Percentiles rank a stretch among this genome's conserved stretches.
phyloP scores from a whole-genome alignment of 1,284 basidiomycete genomes.

The Ustilago loliicola region DNA sequence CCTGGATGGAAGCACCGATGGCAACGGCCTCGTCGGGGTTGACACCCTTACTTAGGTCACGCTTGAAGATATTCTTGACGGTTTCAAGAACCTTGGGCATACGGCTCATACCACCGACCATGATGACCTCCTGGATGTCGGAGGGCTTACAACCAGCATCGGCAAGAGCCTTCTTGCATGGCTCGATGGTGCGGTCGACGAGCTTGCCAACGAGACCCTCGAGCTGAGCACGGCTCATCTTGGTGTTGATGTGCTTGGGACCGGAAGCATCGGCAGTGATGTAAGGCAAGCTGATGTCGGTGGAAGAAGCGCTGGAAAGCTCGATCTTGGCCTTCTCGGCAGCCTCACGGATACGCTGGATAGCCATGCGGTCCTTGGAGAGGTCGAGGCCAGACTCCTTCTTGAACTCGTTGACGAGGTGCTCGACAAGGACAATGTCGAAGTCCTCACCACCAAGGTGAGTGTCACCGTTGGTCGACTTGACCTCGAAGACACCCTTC shows the following conservation, averaged over 20 bases:
- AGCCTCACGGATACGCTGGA: slow-evolving; percentile 98
- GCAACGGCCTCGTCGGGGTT: slow-evolving; percentile 97
- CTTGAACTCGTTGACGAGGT: slow-evolving; percentile 93
- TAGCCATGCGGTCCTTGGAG: slow-evolving; percentile 90
- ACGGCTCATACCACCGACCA: slow-evolving; percentile 97
- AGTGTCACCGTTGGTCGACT: slow-evolving; percentile 98
- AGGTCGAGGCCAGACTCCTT: slow-evolving; percentile 89
- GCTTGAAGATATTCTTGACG: slow-evolving; percentile 91
- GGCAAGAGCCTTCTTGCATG: slow-evolving; percentile 93
- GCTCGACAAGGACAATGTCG: slow-evolving; percentile 88
- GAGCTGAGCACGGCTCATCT: slow-evolving; percentile 79
- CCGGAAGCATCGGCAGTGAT: slow-evolving; percentile 73
- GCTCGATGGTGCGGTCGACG: slow-evolving; percentile 91
- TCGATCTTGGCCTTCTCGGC: slow-evolving; percentile 99
- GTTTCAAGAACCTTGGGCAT: slow-evolving; percentile 96
- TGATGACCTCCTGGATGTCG: slow-evolving; percentile 95
- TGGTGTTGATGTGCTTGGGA: slow-evolving; percentile 38
- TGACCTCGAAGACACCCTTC: slow-evolving; percentile 99
- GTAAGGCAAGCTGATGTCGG: slow-evolving; percentile 84
- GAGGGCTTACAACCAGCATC: slow-evolving; percentile 93
- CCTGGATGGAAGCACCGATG: slow-evolving; percentile 91
- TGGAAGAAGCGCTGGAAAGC: slow-evolving; percentile 77
- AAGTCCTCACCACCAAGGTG: slow-evolving; percentile 99
- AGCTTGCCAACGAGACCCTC: slow-evolving; percentile 86
- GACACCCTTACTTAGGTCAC: slow-evolving; percentile 96